Conservation (phyloP, 352 stramenopile genomes). For the Phytophthora europaea region DNA sequence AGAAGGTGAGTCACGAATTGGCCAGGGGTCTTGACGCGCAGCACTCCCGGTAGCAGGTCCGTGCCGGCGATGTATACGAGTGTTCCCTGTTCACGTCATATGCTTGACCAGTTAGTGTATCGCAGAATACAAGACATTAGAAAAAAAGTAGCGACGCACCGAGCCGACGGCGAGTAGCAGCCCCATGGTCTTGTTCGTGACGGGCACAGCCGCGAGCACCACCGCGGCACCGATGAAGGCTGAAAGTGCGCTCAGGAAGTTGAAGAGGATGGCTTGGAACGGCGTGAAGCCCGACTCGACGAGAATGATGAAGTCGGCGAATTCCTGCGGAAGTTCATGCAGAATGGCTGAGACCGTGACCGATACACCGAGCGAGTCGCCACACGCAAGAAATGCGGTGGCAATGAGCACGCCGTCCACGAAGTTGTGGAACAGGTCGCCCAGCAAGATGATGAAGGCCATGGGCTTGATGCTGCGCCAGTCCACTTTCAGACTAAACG, state of each 20-base stretch:
- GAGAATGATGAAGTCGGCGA: conserved; percentile 90
- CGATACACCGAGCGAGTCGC: conserved; percentile 52
- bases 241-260: conserved; percentile 85
- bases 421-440: conserved; percentile 92
- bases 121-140: conserved; percentile 1
- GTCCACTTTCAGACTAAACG: conserved; percentile 44
- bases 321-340: conserved; percentile 90
- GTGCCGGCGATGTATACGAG: conserved; percentile 77
- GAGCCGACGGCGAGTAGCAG: conserved; percentile 78
- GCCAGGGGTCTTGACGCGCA: conserved; percentile 53
- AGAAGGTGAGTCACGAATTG: conserved; percentile 49
- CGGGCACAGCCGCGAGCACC: conserved; percentile 61
- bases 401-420: conserved; percentile 84
- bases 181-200: conserved; percentile 74
- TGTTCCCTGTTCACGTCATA: conserved; percentile 44
- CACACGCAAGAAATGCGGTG: conserved; percentile 63
- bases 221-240: conserved; percentile 80
- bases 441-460: conserved; percentile 82
- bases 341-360: conserved; percentile 81
- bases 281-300: conserved; percentile 73
- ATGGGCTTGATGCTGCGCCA: conserved; percentile 59
- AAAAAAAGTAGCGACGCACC: conserved; percentile 48
- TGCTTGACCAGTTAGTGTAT: conserved; percentile 5
- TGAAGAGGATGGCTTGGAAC: conserved; percentile 75
- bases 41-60: conserved; percentile 69